Conservation (phyloP, 257 asterid genomes). For the Verbascum thapsus region DNA sequence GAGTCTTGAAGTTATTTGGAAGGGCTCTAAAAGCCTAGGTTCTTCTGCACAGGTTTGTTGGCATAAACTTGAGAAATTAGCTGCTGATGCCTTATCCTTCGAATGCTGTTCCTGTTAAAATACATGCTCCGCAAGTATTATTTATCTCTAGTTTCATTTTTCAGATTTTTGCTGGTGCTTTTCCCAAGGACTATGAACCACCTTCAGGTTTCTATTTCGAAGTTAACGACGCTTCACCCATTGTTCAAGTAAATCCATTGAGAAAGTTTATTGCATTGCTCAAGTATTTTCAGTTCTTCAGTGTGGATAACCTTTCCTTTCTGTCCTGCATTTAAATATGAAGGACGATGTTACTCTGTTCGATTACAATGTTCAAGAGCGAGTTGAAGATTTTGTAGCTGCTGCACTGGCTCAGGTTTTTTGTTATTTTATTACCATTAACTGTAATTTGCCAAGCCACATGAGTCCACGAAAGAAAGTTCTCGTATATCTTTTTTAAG, state of each 20-base stretch:
- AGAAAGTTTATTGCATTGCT: conserved; percentile 6
- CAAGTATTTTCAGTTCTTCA: conserved; percentile 7
- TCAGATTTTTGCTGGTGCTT: conserved; percentile 49
- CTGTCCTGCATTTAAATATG: conserved; percentile 13
- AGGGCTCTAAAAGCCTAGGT: conserved; percentile 43
- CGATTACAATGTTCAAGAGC: conserved; percentile 54
- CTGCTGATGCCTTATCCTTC: not conserved
- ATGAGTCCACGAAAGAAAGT: not conserved
- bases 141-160: conserved; percentile 15
- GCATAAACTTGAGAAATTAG: not conserved
- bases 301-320: conserved; percentile 5
- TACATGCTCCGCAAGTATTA: conserved; percentile 4
- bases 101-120: conserved; percentile 14
- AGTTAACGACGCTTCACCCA: conserved; percentile 39
- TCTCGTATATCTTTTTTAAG: not conserved
- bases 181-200: conserved; percentile 46
- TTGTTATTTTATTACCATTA: not conserved
- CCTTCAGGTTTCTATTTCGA: conserved; percentile 50
- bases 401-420: conserved; percentile 50
- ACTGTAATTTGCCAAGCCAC: conserved; percentile 6
- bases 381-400: conserved; percentile 49
- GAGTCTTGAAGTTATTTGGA: conserved; percentile 45
- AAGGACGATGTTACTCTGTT: conserved; percentile 42
- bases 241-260: conserved; percentile 40
- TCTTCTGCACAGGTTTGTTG: conserved; percentile 43